Evolutionary conservation across 768 basidiomycete genomes (phyloP), one percentile per base, ranked within the genome.

Genomic region (Lentinula guzmanii): DNA sequence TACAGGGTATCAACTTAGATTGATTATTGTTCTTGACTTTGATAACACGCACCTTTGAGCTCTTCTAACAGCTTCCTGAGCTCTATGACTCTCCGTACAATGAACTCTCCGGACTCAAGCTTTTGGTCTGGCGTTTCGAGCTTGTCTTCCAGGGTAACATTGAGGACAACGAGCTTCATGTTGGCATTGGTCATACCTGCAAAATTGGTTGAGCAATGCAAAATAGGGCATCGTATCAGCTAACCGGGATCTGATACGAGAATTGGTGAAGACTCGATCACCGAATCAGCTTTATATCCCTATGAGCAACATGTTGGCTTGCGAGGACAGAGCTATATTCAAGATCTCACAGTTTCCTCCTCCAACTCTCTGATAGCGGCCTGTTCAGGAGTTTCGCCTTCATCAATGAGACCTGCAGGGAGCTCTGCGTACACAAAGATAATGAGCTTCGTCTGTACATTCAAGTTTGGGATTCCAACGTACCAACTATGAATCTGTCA

Each of bases 151-250:
- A 98, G 76, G 37, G 77, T 71, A 48, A 93, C 89, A 62, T 82
- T 79, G 33, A 95, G 77, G 16, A 87, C 79, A 52, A 93, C 86
- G 21, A 97, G 82, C 67, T 91, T 87, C 92, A 95, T 95, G 69
- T 91, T 96, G 11, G 95, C 91, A 48, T 86, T 93, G 18, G 92
- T 90, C 94, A 98, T 95, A 9, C 95, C 94, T 91, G 57, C 5
- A 53, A 53, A 21, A 33, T 11, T 60, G 28, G n/a, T 45, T 62
- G 46, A 42, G 33, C 24, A 63, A 52, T 59, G 37, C 43, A 57
- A 57, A 35, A 48, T 58, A n/a, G 43, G 33, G 39, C 18, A 53
- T 33, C 4, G 28, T 37, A 43, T 57, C 16, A 67, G 33, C 74
- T 55, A 45, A 90, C 90, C 92, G 64, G 91, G 90, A 70, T 93